Evolutionary conservation across 2,329 filamentous ascomycete genomes (phyloP).

Genomic region (Endoconidiophora polonica): DNA sequence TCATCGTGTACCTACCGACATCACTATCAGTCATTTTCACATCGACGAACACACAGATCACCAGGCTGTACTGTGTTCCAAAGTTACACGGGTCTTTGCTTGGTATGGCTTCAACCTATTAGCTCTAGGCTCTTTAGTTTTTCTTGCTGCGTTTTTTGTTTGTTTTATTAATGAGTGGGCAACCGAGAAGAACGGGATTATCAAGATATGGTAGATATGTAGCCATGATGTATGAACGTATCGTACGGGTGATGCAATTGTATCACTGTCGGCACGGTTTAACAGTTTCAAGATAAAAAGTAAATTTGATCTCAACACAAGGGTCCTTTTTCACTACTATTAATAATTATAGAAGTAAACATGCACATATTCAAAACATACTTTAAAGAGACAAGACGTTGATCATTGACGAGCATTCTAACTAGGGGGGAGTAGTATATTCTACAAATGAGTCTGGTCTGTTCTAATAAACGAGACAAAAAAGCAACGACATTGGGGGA

Average conservation of each 20-base stretch:
- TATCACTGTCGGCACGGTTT: background rate
- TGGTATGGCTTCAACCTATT: too few species aligned
- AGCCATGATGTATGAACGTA: too few species aligned
- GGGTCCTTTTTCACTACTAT: too few species aligned
- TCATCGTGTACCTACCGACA: too few species aligned
- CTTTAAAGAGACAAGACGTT: too few species aligned
- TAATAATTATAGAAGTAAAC: too few species aligned
- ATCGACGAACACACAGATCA: conserved; percentile 5
- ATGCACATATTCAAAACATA: too few species aligned
- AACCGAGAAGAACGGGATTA: background rate
- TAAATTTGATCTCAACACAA: background rate
- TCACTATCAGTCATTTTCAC: background rate
- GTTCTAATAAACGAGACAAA: background rate
- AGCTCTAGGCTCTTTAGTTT: conserved; percentile 3
- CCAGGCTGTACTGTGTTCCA: conserved; percentile 8
- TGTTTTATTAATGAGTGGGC: conserved; percentile 4
- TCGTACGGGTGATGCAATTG: too few species aligned
- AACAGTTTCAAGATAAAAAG: background rate
- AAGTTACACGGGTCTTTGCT: conserved; percentile 5
- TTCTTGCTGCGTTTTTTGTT: background rate
- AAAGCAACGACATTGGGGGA: background rate
- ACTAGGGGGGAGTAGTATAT: too few species aligned
- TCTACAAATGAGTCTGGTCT: too few species aligned
- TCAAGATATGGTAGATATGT: background rate
- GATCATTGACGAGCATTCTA: too few species aligned